Evolutionary conservation across 2,329 filamentous ascomycete genomes (phyloP).

Genomic region (Lachnellula willkommii): DNA sequence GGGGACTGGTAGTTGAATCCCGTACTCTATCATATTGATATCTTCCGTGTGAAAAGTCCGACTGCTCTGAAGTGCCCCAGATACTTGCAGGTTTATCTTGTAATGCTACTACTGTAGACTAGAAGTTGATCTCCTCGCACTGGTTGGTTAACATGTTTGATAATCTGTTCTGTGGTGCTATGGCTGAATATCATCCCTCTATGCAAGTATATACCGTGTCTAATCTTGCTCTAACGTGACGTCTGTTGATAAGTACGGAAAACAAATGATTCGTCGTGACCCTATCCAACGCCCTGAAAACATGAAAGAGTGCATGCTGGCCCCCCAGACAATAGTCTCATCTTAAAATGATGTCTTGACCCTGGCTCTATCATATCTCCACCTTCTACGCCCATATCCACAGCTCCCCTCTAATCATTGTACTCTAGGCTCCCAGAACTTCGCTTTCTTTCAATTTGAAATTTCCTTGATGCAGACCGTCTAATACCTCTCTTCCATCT

Average conservation of each 20-base stretch:
- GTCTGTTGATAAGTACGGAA: not conserved
- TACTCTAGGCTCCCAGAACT: conserved; percentile 16
- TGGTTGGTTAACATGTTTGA: not conserved
- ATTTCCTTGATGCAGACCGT: conserved; percentile 46
- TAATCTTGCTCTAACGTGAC: not conserved
- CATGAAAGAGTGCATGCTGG: not conserved
- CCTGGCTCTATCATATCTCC: not conserved
- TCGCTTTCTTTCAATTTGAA: conserved; percentile 30
- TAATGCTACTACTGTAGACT: too few species aligned
- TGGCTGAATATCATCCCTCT: not conserved
- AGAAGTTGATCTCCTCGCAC: too few species aligned
- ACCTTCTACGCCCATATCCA: not conserved
- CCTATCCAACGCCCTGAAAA: not conserved
- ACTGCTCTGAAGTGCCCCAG: too few species aligned
- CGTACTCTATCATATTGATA: too few species aligned
- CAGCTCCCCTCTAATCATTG: not conserved
- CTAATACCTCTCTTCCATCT: conserved; percentile 54
- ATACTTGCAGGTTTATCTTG: too few species aligned
- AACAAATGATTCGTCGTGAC: not conserved
- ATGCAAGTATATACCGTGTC: not conserved
- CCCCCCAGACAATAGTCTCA: too few species aligned
- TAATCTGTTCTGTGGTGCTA: too few species aligned
- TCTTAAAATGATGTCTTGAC: not conserved
- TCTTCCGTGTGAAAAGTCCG: too few species aligned
- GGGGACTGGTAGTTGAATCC: too few species aligned